Base-by-base conservation (phyloP, 2,329 filamentous ascomycete genomes). In the Talaromyces albobiverticillius region DNA sequence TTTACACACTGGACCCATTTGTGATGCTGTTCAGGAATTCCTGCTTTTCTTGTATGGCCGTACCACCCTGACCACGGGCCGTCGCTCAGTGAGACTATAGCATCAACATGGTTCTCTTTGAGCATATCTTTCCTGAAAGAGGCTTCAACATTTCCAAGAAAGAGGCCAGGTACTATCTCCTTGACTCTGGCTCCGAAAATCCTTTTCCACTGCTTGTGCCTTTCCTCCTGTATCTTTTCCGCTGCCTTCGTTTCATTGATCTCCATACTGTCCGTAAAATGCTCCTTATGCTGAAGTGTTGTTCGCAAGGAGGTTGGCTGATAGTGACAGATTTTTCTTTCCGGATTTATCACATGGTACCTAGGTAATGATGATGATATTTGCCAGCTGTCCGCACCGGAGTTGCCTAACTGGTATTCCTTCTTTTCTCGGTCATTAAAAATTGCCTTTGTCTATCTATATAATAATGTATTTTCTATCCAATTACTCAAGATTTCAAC, bases 1-100 rank as follows among this genome's bases (percentile, higher is more conserved):
- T 67, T 64, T n/a, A 32, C 59, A 58, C 64, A 65, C 51, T 65
- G 53, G 53, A 67, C 46, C 61, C 58, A 66, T 62, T 60, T 62
- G 38, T 67, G 63, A 51, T 57, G 59, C 55, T 61, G 51, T 42
- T 54, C 57, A 46, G 59, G 62, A 53, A 66, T 18, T 9, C 62
- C 61, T 32, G 59, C 62, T 9, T 59, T 13, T 60, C 61, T 63
- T 47, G 60, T 62, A 32, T 38, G 32, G 16, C 22, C 57, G 11
- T 48, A 58, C 62, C 56, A 65, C 58, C 55, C 60, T 26, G 57
- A 56, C 61, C 58, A 65, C 4, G 58, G 60, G 55, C 59, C 58
- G 59, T 57, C 49, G 36, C 60, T 61, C 6, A 64, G 48, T 18
- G 61, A 65, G 50, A 66, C 49, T 1, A 64, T 64, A 14, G 60